These are phyloP conservation scores for Bryoerythrophyllum caledonicum DNA, from an alignment of 225 moss, liverwort and hornwort species.

Conservation along the genomic window DNA sequence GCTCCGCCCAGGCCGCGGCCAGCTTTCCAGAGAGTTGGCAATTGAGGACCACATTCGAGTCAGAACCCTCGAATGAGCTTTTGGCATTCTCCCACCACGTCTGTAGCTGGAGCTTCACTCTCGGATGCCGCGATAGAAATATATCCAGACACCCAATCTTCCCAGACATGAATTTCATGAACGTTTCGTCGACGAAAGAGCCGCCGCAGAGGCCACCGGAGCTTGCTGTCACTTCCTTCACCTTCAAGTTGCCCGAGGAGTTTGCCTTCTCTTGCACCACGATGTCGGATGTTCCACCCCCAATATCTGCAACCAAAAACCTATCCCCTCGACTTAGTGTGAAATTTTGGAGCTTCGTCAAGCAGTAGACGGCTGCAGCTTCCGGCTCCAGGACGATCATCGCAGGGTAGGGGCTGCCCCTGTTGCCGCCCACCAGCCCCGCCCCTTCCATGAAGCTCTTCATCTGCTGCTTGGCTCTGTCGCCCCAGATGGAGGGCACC, in stretches of 20 bases:
- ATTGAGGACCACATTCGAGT: background rate
- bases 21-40: slow-evolving; percentile 7
- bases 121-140: slow-evolving; percentile 15
- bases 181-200: slow-evolving; percentile 36
- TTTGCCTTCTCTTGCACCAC: slow-evolving; percentile 43
- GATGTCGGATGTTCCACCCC: slow-evolving; percentile 53
- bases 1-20: slow-evolving; percentile 28
- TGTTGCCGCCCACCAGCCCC: slow-evolving; percentile 26
- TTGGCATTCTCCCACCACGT: slow-evolving; percentile 31
- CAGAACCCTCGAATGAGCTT: slow-evolving; percentile 18
- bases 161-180: slow-evolving; percentile 23
- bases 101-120: background rate
- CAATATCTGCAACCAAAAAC: slow-evolving; percentile 42
- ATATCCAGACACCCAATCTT: slow-evolving; percentile 37
- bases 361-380: slow-evolving; percentile 51
- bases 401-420: slow-evolving; percentile 26
- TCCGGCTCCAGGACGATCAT: slow-evolving; percentile 55
- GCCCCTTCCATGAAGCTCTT: slow-evolving; percentile 36
- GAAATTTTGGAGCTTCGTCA: background rate
- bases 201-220: slow-evolving; percentile 44
- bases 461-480: slow-evolving; percentile 39
- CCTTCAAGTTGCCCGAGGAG: slow-evolving; percentile 1
- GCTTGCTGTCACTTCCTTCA: slow-evolving; percentile 30
- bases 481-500: slow-evolving; percentile 41
- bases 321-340: slow-evolving; percentile 18